Conservation (phyloP, 2,329 filamentous ascomycete species). For the Calonectria pteridis region DNA sequence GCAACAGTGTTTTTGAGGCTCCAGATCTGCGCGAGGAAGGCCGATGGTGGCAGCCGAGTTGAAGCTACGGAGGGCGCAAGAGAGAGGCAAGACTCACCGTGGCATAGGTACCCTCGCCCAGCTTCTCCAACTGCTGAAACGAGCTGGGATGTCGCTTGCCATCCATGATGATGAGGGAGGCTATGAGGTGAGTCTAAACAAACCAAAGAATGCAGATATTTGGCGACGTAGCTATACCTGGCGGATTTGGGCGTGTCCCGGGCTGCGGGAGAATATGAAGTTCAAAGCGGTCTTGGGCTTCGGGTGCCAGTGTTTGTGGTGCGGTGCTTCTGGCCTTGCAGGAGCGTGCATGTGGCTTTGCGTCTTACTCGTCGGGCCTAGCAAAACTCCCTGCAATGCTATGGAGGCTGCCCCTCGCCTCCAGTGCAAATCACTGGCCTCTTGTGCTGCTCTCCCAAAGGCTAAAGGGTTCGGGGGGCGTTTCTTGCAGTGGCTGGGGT, state of each 20-base stretch:
- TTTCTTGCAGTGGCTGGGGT: neutral
- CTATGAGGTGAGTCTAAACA: neutral
- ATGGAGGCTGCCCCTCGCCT: neutral
- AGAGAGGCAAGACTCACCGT: slow-evolving; percentile 72
- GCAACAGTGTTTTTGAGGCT: neutral
- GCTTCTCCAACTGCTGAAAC: slow-evolving; percentile 99
- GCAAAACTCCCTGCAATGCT: neutral
- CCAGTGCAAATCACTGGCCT: neutral
- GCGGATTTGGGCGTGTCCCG: slow-evolving; percentile 6
- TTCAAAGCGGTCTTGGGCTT: slow-evolving; percentile 10
- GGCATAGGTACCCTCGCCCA: slow-evolving; percentile 98
- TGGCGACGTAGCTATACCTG: neutral
- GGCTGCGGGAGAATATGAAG: slow-evolving; percentile 8
- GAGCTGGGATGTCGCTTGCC: slow-evolving; percentile 93
- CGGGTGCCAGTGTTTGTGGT: slow-evolving; percentile 8
- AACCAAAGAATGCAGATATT: neutral
- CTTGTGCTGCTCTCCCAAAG: neutral
- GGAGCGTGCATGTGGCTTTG: slow-evolving; percentile 3
- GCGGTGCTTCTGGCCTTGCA: slow-evolving; percentile 15
- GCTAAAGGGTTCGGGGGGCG: neutral
- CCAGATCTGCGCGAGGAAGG: neutral
- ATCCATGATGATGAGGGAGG: slow-evolving; percentile 74
- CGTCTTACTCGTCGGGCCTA: neutral
- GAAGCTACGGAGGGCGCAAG: neutral
- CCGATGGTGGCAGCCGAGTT: neutral